Conservation (phyloP, 805 yeast species). For the Brettanomyces sp. region DNA sequence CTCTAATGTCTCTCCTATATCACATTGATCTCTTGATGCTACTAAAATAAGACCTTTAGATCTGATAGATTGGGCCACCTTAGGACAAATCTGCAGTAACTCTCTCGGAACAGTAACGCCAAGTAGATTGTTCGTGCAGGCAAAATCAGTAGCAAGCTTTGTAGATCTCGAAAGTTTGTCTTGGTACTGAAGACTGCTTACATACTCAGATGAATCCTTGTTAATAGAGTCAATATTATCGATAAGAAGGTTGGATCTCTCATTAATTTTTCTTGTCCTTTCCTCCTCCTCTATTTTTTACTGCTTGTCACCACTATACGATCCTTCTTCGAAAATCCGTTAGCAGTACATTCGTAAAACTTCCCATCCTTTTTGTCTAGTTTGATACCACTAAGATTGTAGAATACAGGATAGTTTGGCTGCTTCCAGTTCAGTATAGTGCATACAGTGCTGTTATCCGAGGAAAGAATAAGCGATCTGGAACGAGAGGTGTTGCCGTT, state of each 20-base stretch:
- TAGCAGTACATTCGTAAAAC: slow-evolving; percentile 32
- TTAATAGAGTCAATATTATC: slow-evolving; percentile 27
- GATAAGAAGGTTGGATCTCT: slow-evolving; percentile 15
- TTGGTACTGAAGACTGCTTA: slow-evolving; percentile 24
- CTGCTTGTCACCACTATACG: slow-evolving; percentile 2
- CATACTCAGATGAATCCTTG: slow-evolving; percentile 25
- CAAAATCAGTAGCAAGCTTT: slow-evolving; percentile 75
- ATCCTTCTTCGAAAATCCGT: slow-evolving; percentile 24
- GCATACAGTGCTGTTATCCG: slow-evolving; percentile 84
- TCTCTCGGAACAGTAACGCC: slow-evolving; percentile 76
- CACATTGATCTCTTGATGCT: slow-evolving; percentile 26
- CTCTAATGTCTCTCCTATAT: neutral
- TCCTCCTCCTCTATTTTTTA: neutral
- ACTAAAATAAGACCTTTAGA: slow-evolving; percentile 77
- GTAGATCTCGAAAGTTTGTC: slow-evolving; percentile 54
- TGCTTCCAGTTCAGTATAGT: slow-evolving; percentile 96
- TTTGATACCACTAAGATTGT: slow-evolving; percentile 63
- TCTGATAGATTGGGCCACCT: slow-evolving; percentile 63
- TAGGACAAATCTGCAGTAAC: slow-evolving; percentile 64
- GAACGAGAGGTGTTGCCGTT: slow-evolving; percentile 22
- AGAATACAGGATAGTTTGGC: slow-evolving; percentile 92
- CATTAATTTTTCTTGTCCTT: neutral
- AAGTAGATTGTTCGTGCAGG: slow-evolving; percentile 71
- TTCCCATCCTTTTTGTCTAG: slow-evolving; percentile 18
- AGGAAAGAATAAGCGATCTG: slow-evolving; percentile 73